Percentiles rank a stretch among this genome's conserved stretches.
These are phyloP conservation scores for Stachybotrys echinatus DNA, from an alignment of 2,329 filamentous ascomycete species.

Conservation along the genomic window DNA sequence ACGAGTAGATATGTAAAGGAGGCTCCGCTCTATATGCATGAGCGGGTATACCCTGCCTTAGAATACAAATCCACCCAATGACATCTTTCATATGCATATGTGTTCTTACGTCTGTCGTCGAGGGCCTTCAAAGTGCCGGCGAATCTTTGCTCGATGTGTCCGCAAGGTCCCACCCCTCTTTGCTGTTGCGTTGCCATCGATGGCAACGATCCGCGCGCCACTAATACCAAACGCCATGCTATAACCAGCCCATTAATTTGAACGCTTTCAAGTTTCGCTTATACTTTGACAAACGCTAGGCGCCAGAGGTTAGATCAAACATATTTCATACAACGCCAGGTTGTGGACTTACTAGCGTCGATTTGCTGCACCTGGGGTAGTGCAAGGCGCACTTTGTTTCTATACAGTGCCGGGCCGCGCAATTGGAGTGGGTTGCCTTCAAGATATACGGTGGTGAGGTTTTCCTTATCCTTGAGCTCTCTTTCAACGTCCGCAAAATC, in stretches of 20 bases:
- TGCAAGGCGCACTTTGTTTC: constrained; percentile 87
- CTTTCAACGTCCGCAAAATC: constrained; percentile 81
- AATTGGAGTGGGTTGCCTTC: constrained; percentile 90
- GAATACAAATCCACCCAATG: background rate
- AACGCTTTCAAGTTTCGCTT: background rate
- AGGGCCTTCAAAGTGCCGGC: background rate
- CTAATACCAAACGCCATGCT: too few relatives aligned
- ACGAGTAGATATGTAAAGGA: constrained; percentile 6
- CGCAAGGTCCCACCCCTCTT: too few relatives aligned
- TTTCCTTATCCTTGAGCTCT: constrained; percentile 70
- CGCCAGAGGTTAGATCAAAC: background rate
- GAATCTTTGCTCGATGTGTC: background rate
- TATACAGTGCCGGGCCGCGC: constrained; percentile 73
- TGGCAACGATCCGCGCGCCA: too few relatives aligned
- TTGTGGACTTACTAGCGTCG: constrained; percentile 78
- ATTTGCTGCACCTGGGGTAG: constrained; percentile 88
- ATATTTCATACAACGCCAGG: background rate
- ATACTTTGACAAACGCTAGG: background rate
- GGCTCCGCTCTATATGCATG: background rate
- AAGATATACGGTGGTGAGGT: constrained; percentile 87
- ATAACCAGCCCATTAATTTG: too few relatives aligned
- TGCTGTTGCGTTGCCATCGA: too few relatives aligned
- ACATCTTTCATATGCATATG: too few relatives aligned
- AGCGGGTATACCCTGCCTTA: background rate
- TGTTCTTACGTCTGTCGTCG: too few relatives aligned